Base-by-base conservation (phyloP, 2,329 filamentous ascomycete genomes). In the Cyphellophora europaea region DNA sequence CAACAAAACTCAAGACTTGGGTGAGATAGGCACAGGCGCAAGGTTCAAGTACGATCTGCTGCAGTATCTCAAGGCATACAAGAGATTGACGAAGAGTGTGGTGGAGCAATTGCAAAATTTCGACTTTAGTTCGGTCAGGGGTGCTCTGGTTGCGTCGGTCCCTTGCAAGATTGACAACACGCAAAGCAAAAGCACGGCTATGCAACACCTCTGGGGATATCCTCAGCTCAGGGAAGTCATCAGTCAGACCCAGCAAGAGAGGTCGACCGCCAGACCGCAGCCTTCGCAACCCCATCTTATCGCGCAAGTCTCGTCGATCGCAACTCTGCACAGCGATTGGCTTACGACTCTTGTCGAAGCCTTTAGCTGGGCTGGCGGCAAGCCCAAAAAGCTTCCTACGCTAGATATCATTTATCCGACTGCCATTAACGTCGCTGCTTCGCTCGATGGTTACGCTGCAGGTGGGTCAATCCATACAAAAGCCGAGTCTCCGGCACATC, bases 381-480 rank as follows among this genome's bases (percentile, higher is more conserved):
- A 8, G 8, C 41, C 49, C 15, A 36, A 32, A 11, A 19, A 38
- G 1, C 17, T 40, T 2, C 38, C 33, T 21, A 42, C 48, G 27
- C 8, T 38, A 12, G 44, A 77, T 32, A 67, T 94, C 23, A 71
- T 94, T 4, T 94, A 89, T 47, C 87, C 87, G 0, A 89, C 85
- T 0, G 66, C 81, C 0, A 71, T 82, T 34, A 85, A 93, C 53
- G 82, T 94, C 38, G 74, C 84, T 11, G 65, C 64, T 27, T 88
- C 80, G 0, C 55, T 93, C 0, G 80, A 87, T 49, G 87, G 87
- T 5, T 93, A 93, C 51, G 57, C 50, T 2, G 84, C 84, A 0
- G 87, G 87, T 0, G 71, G 59, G 2, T 89, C 85, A 0, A 91
- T 94, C 37, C 86, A 93, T 51, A 84, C 78, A 49, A 91, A 86